Conservation (phyloP, 805 yeast genomes). For the Kazachstania martiniae region DNA sequence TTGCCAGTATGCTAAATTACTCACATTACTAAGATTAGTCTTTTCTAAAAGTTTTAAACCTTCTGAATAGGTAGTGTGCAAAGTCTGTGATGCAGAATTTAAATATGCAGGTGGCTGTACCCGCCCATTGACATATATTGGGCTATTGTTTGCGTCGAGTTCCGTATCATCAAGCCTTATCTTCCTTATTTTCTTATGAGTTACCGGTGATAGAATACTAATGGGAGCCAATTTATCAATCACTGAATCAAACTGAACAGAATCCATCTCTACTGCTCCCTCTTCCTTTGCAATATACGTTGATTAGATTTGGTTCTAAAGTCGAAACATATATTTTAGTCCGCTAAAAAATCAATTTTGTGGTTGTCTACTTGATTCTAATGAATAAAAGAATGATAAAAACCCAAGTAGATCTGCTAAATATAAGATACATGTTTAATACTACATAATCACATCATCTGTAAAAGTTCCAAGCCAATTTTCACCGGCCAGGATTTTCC, state of each 20-base stretch:
- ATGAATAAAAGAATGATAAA: no score
- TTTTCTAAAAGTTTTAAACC: conserved; percentile 18
- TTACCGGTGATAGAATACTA: conserved; percentile 1
- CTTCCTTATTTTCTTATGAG: neutral
- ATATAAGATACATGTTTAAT: neutral
- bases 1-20: conserved; percentile 75
- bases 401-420: no score
- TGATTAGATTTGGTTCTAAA: no score
- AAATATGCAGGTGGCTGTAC: neutral
- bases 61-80: conserved; percentile 6
- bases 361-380: no score
- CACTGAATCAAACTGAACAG: neutral
- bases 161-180: conserved; percentile 12
- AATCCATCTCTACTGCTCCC: neutral
- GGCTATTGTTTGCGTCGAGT: conserved; percentile 6
- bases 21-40: conserved; percentile 57
- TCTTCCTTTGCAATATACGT: no score
- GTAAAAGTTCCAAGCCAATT: conserved; percentile 37
- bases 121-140: conserved; percentile 11
- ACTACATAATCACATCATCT: conserved; percentile 32
- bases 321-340: no score
- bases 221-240: conserved; percentile 5
- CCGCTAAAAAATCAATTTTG: no score
- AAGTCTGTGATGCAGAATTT: no score
- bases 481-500: conserved; percentile 24